Percentiles rank a stretch among this genome's conserved stretches.
Evolutionary conservation across 345 rosid species (phyloP).

Genomic region (Orychophragmus violaceus): DNA sequence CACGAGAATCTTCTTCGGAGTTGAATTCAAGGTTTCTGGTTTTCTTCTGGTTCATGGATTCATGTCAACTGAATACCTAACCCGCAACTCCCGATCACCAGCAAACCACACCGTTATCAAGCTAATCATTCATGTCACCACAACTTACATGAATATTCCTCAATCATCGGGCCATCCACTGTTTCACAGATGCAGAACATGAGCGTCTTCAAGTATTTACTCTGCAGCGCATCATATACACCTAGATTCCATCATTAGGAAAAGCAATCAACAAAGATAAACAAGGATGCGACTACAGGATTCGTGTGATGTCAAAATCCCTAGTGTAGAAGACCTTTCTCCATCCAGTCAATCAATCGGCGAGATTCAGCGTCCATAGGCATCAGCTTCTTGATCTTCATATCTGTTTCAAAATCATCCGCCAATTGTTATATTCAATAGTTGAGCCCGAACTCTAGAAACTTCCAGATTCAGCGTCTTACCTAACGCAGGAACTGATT

Average conservation of each 20-base stretch:
- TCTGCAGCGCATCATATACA: constrained; percentile 89
- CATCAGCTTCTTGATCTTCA: constrained; percentile 97
- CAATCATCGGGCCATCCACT: constrained; percentile 73
- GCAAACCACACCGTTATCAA: background rate
- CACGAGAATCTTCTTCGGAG: too few species aligned
- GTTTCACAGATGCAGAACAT: constrained; percentile 83
- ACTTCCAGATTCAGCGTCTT: constrained; percentile 12
- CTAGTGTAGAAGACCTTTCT: constrained; percentile 57
- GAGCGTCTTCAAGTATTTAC: constrained; percentile 80
- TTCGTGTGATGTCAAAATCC: too few species aligned
- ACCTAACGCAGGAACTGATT: constrained; percentile 97
- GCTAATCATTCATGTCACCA: background rate
- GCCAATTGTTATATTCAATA: background rate
- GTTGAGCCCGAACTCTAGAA: too few species aligned
- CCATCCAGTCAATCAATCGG: constrained; percentile 97
- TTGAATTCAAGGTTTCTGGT: too few species aligned
- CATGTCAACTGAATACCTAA: too few species aligned
- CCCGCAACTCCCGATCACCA: too few species aligned
- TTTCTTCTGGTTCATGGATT: too few species aligned
- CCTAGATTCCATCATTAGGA: constrained; percentile 35
- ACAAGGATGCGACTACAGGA: too few species aligned
- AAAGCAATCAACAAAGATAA: too few species aligned
- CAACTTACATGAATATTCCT: constrained; percentile 78
- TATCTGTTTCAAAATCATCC: constrained; percentile 44
- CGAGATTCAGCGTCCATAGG: constrained; percentile 95